Evolutionary conservation across 345 rosid genomes (phyloP), one percentile per base, ranked within the genome.

Genomic region (Corymbia maculata): DNA sequence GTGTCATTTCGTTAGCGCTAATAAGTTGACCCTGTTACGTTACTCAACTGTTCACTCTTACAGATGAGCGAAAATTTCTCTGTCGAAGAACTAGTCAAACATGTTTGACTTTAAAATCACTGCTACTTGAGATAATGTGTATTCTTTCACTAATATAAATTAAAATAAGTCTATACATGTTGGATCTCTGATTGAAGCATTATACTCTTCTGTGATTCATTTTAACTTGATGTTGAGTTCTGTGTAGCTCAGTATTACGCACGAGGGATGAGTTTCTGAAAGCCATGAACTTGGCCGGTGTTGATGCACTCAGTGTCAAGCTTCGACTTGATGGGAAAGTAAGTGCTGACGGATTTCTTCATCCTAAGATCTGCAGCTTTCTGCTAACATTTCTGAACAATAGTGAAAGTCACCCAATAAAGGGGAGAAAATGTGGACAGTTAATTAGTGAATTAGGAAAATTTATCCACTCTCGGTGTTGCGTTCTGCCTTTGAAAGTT

Each of bases 231-330:
- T 57, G 79, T 91, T 87, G 85, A 87, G 80, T 89, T 88, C 85
- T 91, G 85, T 95, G 64, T 91, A 93, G 96, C 90, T 93, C 94
- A 93, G 95, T 91, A 85, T 89, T 94, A 88, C 85, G 75, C 92
- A 88, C 91, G 24, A 88, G 91, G 80, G 95, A 93, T 88, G 98
- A 95, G 90, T 95, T 94, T 91, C 89, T 92, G 85, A 95, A 90
- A 90, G 95, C 93, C 61, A 85, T 92, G 93, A 94, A 94, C 90
- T 90, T 94, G 90, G 90, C 90, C 21, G 88, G 89, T 53, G 88
- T 94, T 85, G 95, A 94, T 53, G 91, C 92, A 26, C 88, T 94
- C 86, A 85, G 91, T 28, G 89, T 91, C 79, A 93, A 94, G 92
- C 92, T 94, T 64, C 44, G 79, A 75, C 90, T 94, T 51, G 96